Conservation (phyloP, 2,329 filamentous ascomycete species). For the Exophiala phaeomuriformis region DNA sequence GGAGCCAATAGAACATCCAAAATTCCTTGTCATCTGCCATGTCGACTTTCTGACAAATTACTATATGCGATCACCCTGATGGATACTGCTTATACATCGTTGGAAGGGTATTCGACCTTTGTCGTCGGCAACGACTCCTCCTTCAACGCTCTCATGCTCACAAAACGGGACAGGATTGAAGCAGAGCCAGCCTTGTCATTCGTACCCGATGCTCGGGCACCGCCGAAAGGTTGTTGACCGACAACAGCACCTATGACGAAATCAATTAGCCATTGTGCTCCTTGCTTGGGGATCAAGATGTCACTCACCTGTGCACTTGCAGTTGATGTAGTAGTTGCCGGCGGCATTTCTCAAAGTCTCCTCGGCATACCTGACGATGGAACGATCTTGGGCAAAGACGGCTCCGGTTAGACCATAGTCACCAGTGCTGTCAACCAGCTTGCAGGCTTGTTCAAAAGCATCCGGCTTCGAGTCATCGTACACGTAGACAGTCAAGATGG, state of each 20-base stretch:
- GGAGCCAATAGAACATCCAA: too few relatives aligned
- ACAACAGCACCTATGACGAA: conserved; percentile 36
- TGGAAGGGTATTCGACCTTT: conserved; percentile 49
- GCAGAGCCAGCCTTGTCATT: conserved; percentile 53
- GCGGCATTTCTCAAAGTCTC: conserved; percentile 64
- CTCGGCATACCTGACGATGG: conserved; percentile 60
- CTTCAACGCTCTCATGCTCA: conserved; percentile 51
- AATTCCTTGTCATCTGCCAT: conserved; percentile 2
- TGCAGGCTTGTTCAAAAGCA: conserved; percentile 52
- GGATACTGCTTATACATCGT: conserved; percentile 34
- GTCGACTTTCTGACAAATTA: neutral
- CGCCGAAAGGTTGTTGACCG: conserved; percentile 47
- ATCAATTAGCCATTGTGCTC: neutral
- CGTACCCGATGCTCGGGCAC: conserved; percentile 49
- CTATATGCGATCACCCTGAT: neutral
- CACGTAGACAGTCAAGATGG: conserved; percentile 61
- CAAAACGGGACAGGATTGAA: conserved; percentile 47
- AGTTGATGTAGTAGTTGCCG: conserved; percentile 82
- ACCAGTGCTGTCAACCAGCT: conserved; percentile 61
- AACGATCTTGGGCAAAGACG: conserved; percentile 64
- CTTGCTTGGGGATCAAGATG: neutral
- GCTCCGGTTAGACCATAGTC: conserved; percentile 74
- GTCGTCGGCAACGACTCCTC: conserved; percentile 47
- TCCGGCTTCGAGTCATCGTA: conserved; percentile 56
- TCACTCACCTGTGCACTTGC: conserved; percentile 55